Evolutionary conservation across 345 rosid genomes (phyloP), one percentile per base, ranked within the genome.

Genomic region (Lepidium aucheri): DNA sequence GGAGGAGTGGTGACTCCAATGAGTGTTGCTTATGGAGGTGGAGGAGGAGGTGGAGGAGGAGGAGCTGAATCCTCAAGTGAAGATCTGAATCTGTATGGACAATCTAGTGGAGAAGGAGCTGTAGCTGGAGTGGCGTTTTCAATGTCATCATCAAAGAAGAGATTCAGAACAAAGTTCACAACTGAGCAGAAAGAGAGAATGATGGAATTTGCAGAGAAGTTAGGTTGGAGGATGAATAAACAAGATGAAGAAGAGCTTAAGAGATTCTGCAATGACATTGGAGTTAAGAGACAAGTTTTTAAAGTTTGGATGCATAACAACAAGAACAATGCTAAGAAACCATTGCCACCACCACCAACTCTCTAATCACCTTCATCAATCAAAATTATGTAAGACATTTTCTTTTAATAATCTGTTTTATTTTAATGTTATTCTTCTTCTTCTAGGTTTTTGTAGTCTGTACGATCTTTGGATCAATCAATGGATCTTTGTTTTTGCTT

Each of bases 291-390:
- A 67, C 89, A 78, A 59, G 93, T 85, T 14, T 85, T 89, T 73
- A 86, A 86, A 70, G 96, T 89, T 6, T 89, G 96, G 96, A 86
- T 89, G 96, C 96, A 89, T 50, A 89, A 89, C 65, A 89, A 89
- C 69, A 89, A 89, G 86, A 85, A 68, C 58, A 66, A 72, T 60
- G 83, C 75, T 20, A 86, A 72, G 85, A 86, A 82, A 76, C 82
- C 81, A 58, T 26, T 26, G 5, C 24, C 54, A 53, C 17, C 65
- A 40, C 6, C 71, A 14, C 0, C 59, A 3, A 51, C 61, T 50
- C 41, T 59, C 47, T 73, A 42, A 58, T 50, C 36, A 10, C 3
- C 62, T 63, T 72, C 20, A 70, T 62, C 8, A 2, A 17, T 63
- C 4, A 51, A 7, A 51, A 63, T 71, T 71, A 63, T 63, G 63